Evolutionary conservation across 331 rosid species (phyloP).

Genomic region (Quercus phellos): DNA sequence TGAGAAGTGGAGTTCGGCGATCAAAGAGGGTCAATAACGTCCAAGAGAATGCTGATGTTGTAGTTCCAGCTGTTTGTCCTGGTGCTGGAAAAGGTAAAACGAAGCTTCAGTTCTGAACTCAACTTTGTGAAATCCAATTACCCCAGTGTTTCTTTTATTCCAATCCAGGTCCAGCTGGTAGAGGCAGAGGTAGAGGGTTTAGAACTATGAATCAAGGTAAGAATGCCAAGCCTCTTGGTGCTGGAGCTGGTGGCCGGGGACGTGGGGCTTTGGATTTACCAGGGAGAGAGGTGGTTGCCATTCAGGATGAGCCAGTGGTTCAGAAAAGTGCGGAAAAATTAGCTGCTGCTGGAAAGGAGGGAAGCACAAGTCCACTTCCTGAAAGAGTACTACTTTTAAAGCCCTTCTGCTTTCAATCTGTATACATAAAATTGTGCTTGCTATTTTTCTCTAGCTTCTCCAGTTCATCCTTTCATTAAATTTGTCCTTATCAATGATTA

Average conservation of each 20-base stretch:
- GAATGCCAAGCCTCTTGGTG: slow-evolving; percentile 47
- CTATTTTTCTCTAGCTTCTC: slow-evolving; percentile 16
- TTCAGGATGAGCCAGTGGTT: slow-evolving; percentile 27
- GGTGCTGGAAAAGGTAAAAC: slow-evolving; percentile 82
- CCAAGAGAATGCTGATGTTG: slow-evolving; percentile 46
- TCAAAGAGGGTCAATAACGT: slow-evolving; percentile 85
- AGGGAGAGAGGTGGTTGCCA: slow-evolving; percentile 22
- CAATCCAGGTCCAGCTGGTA: slow-evolving; percentile 67
- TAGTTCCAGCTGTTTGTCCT: slow-evolving; percentile 61
- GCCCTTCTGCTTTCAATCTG: neutral
- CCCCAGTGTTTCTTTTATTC: neutral
- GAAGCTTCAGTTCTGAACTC: slow-evolving; percentile 68
- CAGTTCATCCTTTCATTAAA: neutral
- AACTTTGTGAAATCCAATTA: slow-evolving; percentile 18
- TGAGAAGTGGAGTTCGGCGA: slow-evolving; percentile 98
- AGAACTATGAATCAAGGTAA: slow-evolving; percentile 39
- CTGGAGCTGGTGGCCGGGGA: slow-evolving; percentile 47
- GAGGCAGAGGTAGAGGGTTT: slow-evolving; percentile 73
- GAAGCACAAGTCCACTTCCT: slow-evolving; percentile 76
- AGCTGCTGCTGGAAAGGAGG: slow-evolving; percentile 67
- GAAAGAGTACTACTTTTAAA: slow-evolving; percentile 53
- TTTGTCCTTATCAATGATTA: neutral
- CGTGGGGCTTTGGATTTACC: slow-evolving; percentile 18
- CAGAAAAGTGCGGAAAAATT: slow-evolving; percentile 70
- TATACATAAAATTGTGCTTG: neutral